Evolutionary conservation across 768 basidiomycete species (phyloP).

Genomic region (Crassisporium funariophilum): DNA sequence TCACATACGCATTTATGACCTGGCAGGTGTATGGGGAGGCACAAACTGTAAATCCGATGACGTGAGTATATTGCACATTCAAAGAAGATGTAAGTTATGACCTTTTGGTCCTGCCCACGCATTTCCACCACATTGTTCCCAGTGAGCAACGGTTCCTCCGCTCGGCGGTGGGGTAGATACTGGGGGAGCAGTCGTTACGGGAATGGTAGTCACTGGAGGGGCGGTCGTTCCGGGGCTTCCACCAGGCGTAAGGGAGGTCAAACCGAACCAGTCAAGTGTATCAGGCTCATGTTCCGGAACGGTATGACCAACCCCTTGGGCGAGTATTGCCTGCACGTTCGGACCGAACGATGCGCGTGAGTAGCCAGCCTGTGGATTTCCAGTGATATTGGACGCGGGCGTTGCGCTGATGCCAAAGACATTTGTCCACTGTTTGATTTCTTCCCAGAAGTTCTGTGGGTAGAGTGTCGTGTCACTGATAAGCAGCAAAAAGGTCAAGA

Average conservation of each 20-base stretch:
- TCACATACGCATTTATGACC: no score
- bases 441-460: conserved; percentile 53
- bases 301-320: conserved; percentile 52
- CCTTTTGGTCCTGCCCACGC: no score
- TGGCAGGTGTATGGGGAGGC: no score
- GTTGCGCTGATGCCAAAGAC: conserved; percentile 49
- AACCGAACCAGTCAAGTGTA: conserved; percentile 52
- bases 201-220: conserved; percentile 4
- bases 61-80: no score
- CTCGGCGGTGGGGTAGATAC: conserved; percentile 18
- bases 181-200: conserved; percentile 16
- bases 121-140: conserved; percentile 33
- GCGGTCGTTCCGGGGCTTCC: conserved; percentile 5
- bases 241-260: conserved; percentile 27
- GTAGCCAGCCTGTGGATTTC: conserved; percentile 46
- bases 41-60: no score
- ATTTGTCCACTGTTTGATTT: conserved; percentile 60
- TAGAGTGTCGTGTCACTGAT: conserved; percentile 51
- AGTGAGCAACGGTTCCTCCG: conserved; percentile 19
- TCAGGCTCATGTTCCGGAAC: conserved; percentile 51
- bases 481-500: background rate
- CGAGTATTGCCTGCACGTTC: conserved; percentile 49
- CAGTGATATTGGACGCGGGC: conserved; percentile 41
- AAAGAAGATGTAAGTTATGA: no score
- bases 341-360: conserved; percentile 51